Base-by-base conservation (phyloP, 2,329 filamentous ascomycete species). In the Berkeleyomyces rouxiae region DNA sequence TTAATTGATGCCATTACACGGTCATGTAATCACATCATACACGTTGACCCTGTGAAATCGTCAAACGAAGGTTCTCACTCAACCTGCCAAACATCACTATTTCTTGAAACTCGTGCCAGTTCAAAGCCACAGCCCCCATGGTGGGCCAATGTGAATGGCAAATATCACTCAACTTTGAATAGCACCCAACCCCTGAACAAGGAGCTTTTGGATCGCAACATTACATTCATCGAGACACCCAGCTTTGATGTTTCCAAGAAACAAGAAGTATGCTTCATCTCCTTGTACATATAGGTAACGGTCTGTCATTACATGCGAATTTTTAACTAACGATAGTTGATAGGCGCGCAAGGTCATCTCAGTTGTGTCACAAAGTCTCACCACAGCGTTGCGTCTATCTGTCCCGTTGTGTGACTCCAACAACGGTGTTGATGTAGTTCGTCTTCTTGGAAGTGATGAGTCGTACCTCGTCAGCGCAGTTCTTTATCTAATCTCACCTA, bases 221-320 rank as follows among this genome's bases (percentile, higher is more conserved):
- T 99, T 4, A 96, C 90, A 72, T 96, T 99, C 70, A 84, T 96
- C 64, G 92, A 97, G 74, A 92, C 88, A 1, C 83, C 86, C 9
- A 84, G 62, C 13, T 61, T 62, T 10, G 58, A 63, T 9, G 33
- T 33, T 7, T 61, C 55, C 77, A 46, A 37, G 33, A 59, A 49
- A 55, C 77, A 75, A 55, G 81, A 79, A 44, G 79, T 83, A 72
- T 65, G 80, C 72, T 57, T 36, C 5, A n/a, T 3, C 43, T 46
- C 11, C 16, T 46, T n/a, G 11, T 46, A 11, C 43, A 3, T n/a
- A 46, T 4, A 46, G 4, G 13, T 4, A 46, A 46, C 13, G 16
- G 3, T n/a, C 43, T n/a, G 4, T 3, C 43, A 46, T 46, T 16
- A 5, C 43, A 46, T 23, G 23, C 23, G 23, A 23, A 23, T 23